Evolutionary conservation across 805 yeast species (phyloP).

Genomic region (Lipomyces chichibuensis): DNA sequence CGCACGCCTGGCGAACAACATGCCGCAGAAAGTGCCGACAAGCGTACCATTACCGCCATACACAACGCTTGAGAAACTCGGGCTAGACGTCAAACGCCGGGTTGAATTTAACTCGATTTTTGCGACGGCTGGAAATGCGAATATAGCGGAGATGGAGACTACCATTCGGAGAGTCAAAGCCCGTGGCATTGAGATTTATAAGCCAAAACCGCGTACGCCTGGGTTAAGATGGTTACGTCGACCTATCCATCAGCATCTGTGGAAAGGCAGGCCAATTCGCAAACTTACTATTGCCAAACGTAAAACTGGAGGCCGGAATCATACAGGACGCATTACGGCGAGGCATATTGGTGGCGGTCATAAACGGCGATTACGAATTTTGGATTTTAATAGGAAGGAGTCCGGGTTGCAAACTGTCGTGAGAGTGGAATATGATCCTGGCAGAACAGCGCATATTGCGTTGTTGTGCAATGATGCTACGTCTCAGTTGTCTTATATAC

Average conservation of each 20-base stretch:
- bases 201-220: constrained; percentile 32
- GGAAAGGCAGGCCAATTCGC: constrained; percentile 80
- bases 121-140: background rate
- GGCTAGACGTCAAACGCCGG: constrained; percentile 16
- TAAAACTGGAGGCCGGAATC: constrained; percentile 84
- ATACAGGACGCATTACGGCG: constrained; percentile 83
- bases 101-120: background rate
- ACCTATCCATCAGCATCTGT: constrained; percentile 84
- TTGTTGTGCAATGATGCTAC: constrained; percentile 67
- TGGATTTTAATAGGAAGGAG: constrained; percentile 70
- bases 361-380: constrained; percentile 78
- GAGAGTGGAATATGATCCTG: constrained; percentile 94
- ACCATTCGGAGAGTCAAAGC: constrained; percentile 9
- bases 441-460: constrained; percentile 92
- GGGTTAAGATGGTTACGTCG: constrained; percentile 66
- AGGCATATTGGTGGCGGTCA: constrained; percentile 98
- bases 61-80: constrained; percentile 22
- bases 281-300: constrained; percentile 74
- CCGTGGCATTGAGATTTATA: constrained; percentile 18
- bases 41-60: constrained; percentile 2
- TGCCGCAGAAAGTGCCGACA: constrained; percentile 7
- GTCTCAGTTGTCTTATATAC: constrained; percentile 70
- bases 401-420: constrained; percentile 78
- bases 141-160: constrained; percentile 3
- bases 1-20: constrained; percentile 17